A percentile compares a stretch with the other conserved stretches of the same genome.
phyloP scores from a whole-genome alignment of 495 filamentous ascomycete genomes.

The Terfezia boudieri region DNA sequence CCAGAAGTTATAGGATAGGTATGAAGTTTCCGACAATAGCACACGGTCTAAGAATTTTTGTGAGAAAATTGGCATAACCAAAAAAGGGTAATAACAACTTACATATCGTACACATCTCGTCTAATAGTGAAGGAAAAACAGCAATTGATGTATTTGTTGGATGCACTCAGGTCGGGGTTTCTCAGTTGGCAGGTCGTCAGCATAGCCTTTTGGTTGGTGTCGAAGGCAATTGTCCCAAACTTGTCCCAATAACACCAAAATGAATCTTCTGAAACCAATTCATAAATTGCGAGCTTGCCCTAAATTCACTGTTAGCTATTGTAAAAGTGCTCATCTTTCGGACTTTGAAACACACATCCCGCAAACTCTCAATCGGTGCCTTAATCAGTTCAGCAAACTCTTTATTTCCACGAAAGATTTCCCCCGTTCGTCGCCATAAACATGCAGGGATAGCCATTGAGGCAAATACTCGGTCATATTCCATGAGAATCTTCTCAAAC shows the following conservation, averaged over 20 bases:
- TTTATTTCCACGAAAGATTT: slow-evolving; percentile 94
- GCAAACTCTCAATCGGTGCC: slow-evolving; percentile 69
- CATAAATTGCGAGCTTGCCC: slow-evolving; percentile 89
- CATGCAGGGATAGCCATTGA: slow-evolving; percentile 98
- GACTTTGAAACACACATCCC: slow-evolving; percentile 45
- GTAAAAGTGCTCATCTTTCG: not conserved
- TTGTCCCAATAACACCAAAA: slow-evolving; percentile 98
- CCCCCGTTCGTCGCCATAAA: slow-evolving; percentile 88
- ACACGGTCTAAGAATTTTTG: slow-evolving; percentile 36
- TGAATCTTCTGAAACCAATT: slow-evolving; percentile 83
- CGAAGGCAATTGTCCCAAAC: slow-evolving; percentile 95
- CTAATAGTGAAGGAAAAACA: slow-evolving; percentile 96
- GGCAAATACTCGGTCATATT: slow-evolving; percentile 94
- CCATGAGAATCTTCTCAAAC: slow-evolving; percentile 87
- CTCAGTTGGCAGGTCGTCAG: slow-evolving; percentile 83
- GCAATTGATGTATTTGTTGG: slow-evolving; percentile 58
- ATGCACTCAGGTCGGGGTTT: slow-evolving; percentile 50
- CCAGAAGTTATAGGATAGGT: slow-evolving; percentile 27
- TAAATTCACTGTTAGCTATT: slow-evolving; percentile 17
- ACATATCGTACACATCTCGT: slow-evolving; percentile 92
- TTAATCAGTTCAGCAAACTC: slow-evolving; percentile 96
- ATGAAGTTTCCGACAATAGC: slow-evolving; percentile 95
- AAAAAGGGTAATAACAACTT: slow-evolving; percentile 22
- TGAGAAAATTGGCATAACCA: slow-evolving; percentile 1
- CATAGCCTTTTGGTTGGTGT: slow-evolving; percentile 87